phyloP scores from a whole-genome alignment of 306 rosid species.

The Oxytropis ochrocephala region DNA sequence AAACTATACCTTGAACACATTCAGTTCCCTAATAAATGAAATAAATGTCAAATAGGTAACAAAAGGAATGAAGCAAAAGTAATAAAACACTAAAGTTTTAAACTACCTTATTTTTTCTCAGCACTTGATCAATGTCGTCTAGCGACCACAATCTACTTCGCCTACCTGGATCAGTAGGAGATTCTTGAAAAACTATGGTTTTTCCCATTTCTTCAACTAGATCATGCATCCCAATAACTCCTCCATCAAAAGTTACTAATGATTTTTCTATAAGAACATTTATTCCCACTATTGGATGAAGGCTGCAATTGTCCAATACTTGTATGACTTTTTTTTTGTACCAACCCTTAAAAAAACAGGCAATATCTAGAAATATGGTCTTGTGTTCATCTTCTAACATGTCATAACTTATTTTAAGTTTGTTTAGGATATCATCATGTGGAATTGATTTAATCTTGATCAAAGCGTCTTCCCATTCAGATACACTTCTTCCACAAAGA shows the following conservation, averaged over 20 bases:
- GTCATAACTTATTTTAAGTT: conserved; percentile 15
- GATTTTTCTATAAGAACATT: conserved; percentile 18
- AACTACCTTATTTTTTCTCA: neutral
- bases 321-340: neutral
- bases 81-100: neutral
- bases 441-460: neutral
- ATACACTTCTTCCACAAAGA: neutral
- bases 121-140: neutral
- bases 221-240: conserved; percentile 13
- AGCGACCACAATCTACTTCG: neutral
- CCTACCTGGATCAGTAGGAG: neutral
- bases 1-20: neutral
- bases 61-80: neutral
- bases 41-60: neutral
- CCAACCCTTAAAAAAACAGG: conserved; percentile 22
- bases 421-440: conserved; percentile 5
- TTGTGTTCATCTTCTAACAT: neutral
- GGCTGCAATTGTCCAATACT: neutral
- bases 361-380: conserved; percentile 22
- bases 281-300: neutral
- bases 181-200: neutral
- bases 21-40: conserved; percentile 10
- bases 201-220: conserved; percentile 21
- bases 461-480: conserved; percentile 12
- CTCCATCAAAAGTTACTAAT: neutral